Base-by-base conservation (phyloP, 2,329 filamentous ascomycete species). In the Orbilia blumenaviensis region DNA sequence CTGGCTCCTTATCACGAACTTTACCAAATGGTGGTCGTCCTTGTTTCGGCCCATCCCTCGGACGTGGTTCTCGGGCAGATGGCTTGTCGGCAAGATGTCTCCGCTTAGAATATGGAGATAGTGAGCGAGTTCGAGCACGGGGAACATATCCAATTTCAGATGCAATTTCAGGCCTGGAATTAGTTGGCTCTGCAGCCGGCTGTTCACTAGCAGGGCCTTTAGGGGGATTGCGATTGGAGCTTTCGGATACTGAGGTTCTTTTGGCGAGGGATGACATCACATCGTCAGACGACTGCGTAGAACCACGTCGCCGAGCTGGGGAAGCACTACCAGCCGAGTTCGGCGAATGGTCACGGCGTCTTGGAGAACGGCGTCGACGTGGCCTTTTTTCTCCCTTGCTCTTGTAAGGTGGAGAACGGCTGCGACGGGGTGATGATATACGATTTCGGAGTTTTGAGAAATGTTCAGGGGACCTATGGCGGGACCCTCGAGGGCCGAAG, bases 71-170 rank as follows among this genome's bases (percentile, higher is more conserved):
- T 34, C 68, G 62, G 18, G 36, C 8, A 0, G 54, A 16, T 21
- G 62, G 41, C 14, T 27, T 50, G 1, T 75, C 71, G 12, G 41
- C 38, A 2, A 75, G 44, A 27, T 75, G 63, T 50, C 54, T 14
- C 12, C 71, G 62, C 23, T 68, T 75, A 12, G 71, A 75, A 12
- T 60, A 75, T 0, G 71, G 71, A 23, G 71, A 75, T 6, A 75
- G 27, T 0, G 71, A 75, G n/a, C 54, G 63, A 16, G 34, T 62
- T n/a, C 54, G 42, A 12, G 32, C 71, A 25, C 38, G 62, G 21
- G 63, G 71, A 25, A 66, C 9, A 9, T 56, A 27, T 18, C 69
- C 69, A 36, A 67, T 38, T 10, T 75, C 54, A 1, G 71, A 58
- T 10, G 71, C 64, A n/a, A 67, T 67, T 14, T 68, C 71, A 10